Evolutionary conservation across 768 basidiomycete species (phyloP).

Genomic region (Tricholomella constricta): DNA sequence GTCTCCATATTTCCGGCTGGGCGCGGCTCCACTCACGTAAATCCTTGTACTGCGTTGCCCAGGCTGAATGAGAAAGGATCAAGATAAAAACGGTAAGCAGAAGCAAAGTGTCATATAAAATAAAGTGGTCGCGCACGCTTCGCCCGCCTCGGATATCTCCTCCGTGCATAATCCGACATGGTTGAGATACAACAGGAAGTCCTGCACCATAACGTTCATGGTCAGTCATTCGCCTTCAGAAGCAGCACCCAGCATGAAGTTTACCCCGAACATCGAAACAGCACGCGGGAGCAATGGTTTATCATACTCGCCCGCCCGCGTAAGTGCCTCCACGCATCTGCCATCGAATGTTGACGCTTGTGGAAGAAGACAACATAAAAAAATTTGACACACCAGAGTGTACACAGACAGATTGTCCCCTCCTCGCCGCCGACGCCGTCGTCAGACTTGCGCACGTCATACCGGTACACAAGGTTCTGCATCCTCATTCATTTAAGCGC

Average conservation of each 20-base stretch:
- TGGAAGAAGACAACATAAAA: not conserved
- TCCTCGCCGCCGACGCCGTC: constrained; percentile 97
- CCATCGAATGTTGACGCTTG: not conserved
- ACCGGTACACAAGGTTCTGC: constrained; percentile 85
- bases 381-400: constrained; percentile 57
- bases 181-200: constrained; percentile 81
- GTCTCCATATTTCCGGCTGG: not conserved
- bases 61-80: too few relatives aligned
- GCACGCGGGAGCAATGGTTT: constrained; percentile 63
- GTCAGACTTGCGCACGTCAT: constrained; percentile 81
- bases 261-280: constrained; percentile 92
- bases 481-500: not conserved
- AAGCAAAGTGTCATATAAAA: too few relatives aligned
- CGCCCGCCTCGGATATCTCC: constrained; percentile 83
- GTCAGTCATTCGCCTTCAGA: not conserved
- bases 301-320: constrained; percentile 83
- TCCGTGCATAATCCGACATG: constrained; percentile 87
- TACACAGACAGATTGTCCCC: constrained; percentile 91
- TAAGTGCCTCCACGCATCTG: constrained; percentile 88
- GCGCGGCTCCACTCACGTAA: constrained; percentile 60
- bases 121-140: constrained; percentile 56
- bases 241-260: constrained; percentile 13
- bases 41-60: constrained; percentile 88
- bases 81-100: too few relatives aligned
- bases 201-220: constrained; percentile 36